These are phyloP conservation scores for Cercospora zeina DNA, from an alignment of 2,329 filamentous ascomycete species.

Conservation along the genomic window DNA sequence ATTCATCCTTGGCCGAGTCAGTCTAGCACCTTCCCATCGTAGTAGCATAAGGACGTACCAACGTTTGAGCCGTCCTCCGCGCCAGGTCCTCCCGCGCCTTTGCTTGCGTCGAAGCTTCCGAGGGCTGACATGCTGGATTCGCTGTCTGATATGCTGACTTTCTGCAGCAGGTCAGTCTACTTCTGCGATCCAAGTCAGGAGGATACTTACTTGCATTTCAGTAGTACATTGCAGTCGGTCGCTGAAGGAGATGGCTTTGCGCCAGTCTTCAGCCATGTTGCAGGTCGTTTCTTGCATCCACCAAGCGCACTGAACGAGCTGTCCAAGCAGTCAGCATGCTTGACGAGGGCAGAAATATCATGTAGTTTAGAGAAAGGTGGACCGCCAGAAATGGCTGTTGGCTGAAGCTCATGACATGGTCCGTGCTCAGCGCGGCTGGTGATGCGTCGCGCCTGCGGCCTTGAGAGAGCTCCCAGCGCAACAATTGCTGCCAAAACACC, in stretches of 20 bases:
- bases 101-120: conserved; percentile 58
- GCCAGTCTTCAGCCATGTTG: conserved; percentile 44
- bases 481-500: conserved; percentile 11
- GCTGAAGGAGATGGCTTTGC: conserved; percentile 46
- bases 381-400: conserved; percentile 4
- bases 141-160: conserved; percentile 52
- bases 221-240: conserved; percentile 48
- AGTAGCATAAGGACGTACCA: conserved; percentile 48
- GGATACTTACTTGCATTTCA: conserved; percentile 50
- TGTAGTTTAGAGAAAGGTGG: not conserved
- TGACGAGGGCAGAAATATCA: not conserved
- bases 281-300: not conserved
- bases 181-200: not conserved
- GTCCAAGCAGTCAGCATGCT: not conserved
- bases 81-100: conserved; percentile 66
- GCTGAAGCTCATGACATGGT: conserved; percentile 9
- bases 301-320: not conserved
- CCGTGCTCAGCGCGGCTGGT: conserved; percentile 12
- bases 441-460: conserved; percentile 23
- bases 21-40: not conserved
- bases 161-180: conserved; percentile 40
- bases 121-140: conserved; percentile 47
- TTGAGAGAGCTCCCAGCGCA: conserved; percentile 12
- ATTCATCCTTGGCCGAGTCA: conserved; percentile 56
- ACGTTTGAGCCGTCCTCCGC: conserved; percentile 58